These are phyloP conservation scores for Arthrinium phaeospermum DNA, from an alignment of 2,329 filamentous ascomycete genomes.

Conservation along the genomic window DNA sequence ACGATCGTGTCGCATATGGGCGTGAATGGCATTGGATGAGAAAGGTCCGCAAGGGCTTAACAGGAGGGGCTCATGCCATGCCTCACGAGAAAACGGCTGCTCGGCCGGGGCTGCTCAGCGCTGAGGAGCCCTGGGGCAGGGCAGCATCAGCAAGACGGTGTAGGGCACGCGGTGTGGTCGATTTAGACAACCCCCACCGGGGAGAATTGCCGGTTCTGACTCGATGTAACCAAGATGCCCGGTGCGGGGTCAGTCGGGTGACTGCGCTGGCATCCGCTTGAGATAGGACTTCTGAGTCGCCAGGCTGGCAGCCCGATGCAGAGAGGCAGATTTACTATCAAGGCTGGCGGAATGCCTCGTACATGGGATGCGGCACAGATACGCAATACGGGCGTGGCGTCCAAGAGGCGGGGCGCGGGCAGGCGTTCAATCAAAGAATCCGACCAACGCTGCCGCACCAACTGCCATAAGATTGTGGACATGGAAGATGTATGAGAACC, in stretches of 20 bases:
- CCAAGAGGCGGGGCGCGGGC: background rate
- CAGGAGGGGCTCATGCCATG: background rate
- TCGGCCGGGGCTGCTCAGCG: background rate
- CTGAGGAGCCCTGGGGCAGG: background rate
- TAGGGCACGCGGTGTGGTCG: background rate
- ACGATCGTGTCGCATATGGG: background rate
- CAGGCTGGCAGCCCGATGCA: background rate
- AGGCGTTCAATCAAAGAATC: background rate
- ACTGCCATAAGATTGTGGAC: background rate
- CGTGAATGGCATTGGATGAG: too few species aligned
- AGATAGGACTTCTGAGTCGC: background rate
- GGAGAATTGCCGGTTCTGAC: background rate
- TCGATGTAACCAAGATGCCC: slow-evolving; percentile 4
- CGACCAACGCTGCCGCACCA: background rate
- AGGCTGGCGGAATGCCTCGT: background rate
- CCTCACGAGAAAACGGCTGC: background rate
- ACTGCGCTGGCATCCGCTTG: background rate
- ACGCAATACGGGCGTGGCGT: background rate
- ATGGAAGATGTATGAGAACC: background rate
- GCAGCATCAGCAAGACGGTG: background rate
- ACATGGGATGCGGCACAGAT: background rate
- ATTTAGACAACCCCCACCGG: background rate
- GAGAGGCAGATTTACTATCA: background rate
- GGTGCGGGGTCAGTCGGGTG: slow-evolving; percentile 1
- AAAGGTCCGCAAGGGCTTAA: background rate